Conservation (phyloP, 805 yeast species). For the Saturnispora bothae region DNA sequence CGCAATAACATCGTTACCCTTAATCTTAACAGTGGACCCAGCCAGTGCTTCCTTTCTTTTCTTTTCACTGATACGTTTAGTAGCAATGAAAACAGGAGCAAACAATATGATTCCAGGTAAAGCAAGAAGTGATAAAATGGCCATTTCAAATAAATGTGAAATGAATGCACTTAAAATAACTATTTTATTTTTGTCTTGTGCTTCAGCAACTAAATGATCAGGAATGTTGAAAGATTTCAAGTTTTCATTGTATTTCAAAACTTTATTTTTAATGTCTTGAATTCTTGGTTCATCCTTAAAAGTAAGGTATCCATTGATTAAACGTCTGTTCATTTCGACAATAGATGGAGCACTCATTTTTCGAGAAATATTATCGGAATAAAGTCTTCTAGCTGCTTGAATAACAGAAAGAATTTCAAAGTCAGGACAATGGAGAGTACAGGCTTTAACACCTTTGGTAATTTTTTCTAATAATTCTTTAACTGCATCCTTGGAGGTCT, state of each 20-base stretch:
- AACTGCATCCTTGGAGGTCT: slow-evolving; percentile 63
- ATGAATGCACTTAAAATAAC: slow-evolving; percentile 19
- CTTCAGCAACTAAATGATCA: slow-evolving; percentile 49
- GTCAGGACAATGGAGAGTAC: slow-evolving; percentile 81
- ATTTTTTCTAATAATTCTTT: slow-evolving; percentile 59
- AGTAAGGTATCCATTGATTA: slow-evolving; percentile 71
- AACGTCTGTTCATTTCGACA: slow-evolving; percentile 83
- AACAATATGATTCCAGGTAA: slow-evolving; percentile 85
- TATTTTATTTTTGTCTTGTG: slow-evolving; percentile 18
- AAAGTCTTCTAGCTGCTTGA: slow-evolving; percentile 85
- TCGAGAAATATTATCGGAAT: slow-evolving; percentile 63
- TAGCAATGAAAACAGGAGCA: slow-evolving; percentile 75
- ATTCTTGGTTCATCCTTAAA: slow-evolving; percentile 63
- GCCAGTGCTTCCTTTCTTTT: slow-evolving; percentile 77
- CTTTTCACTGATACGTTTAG: slow-evolving; percentile 60
- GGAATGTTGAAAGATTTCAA: slow-evolving; percentile 41
- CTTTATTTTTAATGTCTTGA: slow-evolving; percentile 47
- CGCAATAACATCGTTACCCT: slow-evolving; percentile 89
- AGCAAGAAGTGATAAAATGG: slow-evolving; percentile 50
- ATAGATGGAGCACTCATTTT: slow-evolving; percentile 70
- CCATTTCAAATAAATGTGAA: slow-evolving; percentile 33
- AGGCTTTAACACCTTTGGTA: slow-evolving; percentile 66
- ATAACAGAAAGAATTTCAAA: slow-evolving; percentile 82
- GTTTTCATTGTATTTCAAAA: slow-evolving; percentile 57
- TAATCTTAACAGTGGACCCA: slow-evolving; percentile 78